phyloP scores from a whole-genome alignment of 495 filamentous ascomycete species.

The Neurospora sp. region DNA sequence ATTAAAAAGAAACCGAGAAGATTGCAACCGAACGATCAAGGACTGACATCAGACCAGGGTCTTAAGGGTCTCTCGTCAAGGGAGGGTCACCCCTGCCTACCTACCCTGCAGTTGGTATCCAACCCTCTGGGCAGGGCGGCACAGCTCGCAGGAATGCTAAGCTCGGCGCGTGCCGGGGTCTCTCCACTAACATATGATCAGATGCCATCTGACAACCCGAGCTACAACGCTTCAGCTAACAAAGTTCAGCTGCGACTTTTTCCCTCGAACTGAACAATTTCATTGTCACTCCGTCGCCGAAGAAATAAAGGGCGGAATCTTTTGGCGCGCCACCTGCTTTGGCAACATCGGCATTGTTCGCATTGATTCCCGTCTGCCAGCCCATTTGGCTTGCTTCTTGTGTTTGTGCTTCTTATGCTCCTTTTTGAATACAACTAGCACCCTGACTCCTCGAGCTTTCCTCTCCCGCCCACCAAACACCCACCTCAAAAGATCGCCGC shows the following conservation, averaged over 20 bases:
- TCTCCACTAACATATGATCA: neutral
- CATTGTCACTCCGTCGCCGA: neutral
- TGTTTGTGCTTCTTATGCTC: neutral
- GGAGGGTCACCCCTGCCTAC: no score
- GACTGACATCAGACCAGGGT: no score
- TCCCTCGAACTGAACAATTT: neutral
- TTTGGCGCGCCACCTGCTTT: neutral
- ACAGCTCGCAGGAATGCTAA: no score
- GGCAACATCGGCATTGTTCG: neutral
- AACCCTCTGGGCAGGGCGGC: no score
- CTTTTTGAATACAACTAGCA: neutral
- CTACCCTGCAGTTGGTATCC: no score
- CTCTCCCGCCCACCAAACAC: neutral
- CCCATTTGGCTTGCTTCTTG: neutral
- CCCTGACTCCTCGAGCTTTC: neutral
- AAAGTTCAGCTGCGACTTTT: neutral
- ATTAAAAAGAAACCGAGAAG: no score
- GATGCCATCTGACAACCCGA: neutral
- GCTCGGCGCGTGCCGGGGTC: neutral
- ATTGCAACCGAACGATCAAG: no score
- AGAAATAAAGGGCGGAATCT: neutral
- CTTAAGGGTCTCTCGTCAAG: no score
- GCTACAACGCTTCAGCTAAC: neutral
- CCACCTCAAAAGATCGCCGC: neutral
- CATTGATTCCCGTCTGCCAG: neutral